Percentiles rank a stretch among this genome's conserved stretches.
phyloP scores from a whole-genome alignment of 148 eudicot species.

The Spergularia bocconei region DNA sequence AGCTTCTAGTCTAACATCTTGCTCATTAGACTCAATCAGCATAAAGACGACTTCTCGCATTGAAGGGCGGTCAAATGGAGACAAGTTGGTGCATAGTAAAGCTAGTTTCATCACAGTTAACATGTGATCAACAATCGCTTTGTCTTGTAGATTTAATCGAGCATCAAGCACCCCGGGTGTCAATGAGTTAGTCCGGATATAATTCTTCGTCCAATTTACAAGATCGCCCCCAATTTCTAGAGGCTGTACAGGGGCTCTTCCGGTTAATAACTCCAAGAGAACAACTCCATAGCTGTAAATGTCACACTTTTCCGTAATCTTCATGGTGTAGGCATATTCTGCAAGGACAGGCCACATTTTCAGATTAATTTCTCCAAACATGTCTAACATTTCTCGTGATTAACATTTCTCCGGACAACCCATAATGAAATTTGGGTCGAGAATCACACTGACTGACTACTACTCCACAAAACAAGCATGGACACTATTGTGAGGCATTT shows the following conservation, averaged over 20 bases:
- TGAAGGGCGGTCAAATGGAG: constrained; percentile 78
- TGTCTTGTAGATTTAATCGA: constrained; percentile 56
- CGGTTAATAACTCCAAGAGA: constrained; percentile 83
- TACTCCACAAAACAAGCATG: no score
- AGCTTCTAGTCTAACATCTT: constrained; percentile 40
- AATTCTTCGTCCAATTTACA: constrained; percentile 63
- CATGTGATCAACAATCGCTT: constrained; percentile 66
- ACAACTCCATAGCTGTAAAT: constrained; percentile 98
- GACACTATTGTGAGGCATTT: no score
- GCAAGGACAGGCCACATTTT: constrained; percentile 18
- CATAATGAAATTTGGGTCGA: no score
- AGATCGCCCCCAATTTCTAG: constrained; percentile 90
- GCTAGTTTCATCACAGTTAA: constrained; percentile 72
- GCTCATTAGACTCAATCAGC: constrained; percentile 72
- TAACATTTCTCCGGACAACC: not conserved
- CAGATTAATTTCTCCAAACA: not conserved
- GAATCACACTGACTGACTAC: no score
- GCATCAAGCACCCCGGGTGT: constrained; percentile 63
- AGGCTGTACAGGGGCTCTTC: constrained; percentile 88
- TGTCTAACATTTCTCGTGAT: not conserved
- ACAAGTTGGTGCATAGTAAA: constrained; percentile 71
- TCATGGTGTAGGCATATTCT: constrained; percentile 99
- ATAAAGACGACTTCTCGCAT: constrained; percentile 90
- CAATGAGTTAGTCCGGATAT: constrained; percentile 57
- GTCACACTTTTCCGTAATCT: constrained; percentile 92